Evolutionary conservation across 371 early-diverging fungal genomes (phyloP).

Genomic region (Mucor saturninus): DNA sequence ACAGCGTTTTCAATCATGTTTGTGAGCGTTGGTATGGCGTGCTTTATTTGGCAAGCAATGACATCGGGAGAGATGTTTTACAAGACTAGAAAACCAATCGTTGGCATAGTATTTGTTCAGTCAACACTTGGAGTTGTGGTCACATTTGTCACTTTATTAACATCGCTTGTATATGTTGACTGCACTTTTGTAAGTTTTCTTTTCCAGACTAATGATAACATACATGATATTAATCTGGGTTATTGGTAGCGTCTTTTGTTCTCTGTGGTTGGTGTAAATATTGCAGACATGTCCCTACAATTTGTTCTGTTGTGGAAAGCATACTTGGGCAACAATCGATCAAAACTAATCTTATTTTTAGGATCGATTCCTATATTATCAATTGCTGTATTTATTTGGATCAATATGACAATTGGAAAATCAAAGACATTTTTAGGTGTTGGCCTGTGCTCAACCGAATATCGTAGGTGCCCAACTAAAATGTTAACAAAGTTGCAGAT

Average conservation of each 20-base stretch:
- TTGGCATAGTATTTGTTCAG: slow-evolving; percentile 41
- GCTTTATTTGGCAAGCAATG: slow-evolving; percentile 50
- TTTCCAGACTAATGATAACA: background rate
- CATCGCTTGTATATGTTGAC: slow-evolving; percentile 32
- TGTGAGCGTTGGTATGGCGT: slow-evolving; percentile 43
- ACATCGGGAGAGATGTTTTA: slow-evolving; percentile 39
- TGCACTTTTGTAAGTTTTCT: slow-evolving; percentile 47
- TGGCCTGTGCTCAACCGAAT: slow-evolving; percentile 39
- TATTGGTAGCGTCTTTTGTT: slow-evolving; percentile 36
- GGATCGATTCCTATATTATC: slow-evolving; percentile 39
- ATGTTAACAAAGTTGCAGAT: background rate
- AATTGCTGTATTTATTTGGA: slow-evolving; percentile 36
- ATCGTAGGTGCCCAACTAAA: slow-evolving; percentile 31
- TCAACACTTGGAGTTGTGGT: slow-evolving; percentile 39
- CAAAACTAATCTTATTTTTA: slow-evolving; percentile 33
- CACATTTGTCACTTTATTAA: slow-evolving; percentile 43
- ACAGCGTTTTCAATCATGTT: slow-evolving; percentile 49
- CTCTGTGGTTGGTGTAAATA: slow-evolving; percentile 49
- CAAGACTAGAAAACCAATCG: slow-evolving; percentile 41
- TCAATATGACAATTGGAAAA: slow-evolving; percentile 43
- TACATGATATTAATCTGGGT: background rate
- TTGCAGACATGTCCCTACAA: slow-evolving; percentile 44
- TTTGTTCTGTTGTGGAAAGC: slow-evolving; percentile 53
- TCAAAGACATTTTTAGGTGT: slow-evolving; percentile 19
- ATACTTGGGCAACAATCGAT: slow-evolving; percentile 47